Percentiles rank a stretch among this genome's conserved stretches.
Conservation (phyloP, 2,329 filamentous ascomycete species). For the Fusarium tjaetaba region DNA sequence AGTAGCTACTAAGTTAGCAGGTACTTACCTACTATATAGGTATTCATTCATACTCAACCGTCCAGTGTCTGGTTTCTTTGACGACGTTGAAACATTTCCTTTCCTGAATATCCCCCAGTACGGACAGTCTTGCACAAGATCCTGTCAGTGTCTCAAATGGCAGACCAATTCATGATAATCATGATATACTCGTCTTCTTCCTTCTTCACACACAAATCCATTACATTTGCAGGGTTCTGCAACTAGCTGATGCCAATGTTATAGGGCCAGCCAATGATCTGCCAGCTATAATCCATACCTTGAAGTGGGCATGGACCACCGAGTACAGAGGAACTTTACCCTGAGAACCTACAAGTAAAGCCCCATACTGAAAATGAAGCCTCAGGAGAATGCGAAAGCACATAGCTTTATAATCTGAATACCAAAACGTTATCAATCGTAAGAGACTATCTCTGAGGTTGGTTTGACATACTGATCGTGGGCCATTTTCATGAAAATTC, state of each 20-base stretch:
- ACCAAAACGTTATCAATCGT: not conserved
- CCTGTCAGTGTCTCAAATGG: not conserved
- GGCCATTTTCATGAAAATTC: not conserved
- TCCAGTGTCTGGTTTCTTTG: not conserved
- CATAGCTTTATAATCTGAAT: not conserved
- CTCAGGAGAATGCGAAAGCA: not conserved
- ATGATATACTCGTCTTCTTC: not conserved
- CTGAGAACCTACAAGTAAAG: not conserved
- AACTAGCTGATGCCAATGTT: conserved; percentile 22
- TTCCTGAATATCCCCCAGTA: not conserved
- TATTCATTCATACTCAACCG: not conserved
- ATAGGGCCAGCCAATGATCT: conserved; percentile 34
- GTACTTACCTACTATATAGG: not conserved
- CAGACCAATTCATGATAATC: conserved; percentile 14
- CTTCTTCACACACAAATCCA: not conserved
- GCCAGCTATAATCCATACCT: not conserved
- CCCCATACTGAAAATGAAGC: not conserved
- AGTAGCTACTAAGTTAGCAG: not conserved
- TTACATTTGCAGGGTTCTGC: conserved; percentile 17
- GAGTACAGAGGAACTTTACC: not conserved
- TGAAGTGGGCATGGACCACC: conserved; percentile 11
- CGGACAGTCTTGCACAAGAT: not conserved
- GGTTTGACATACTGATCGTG: not conserved
- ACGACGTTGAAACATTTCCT: not conserved
- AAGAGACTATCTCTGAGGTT: not conserved